Percentiles rank a stretch among this genome's conserved stretches.
Conservation (phyloP, 345 rosid genomes). For the Sisymbrium altissimum region DNA sequence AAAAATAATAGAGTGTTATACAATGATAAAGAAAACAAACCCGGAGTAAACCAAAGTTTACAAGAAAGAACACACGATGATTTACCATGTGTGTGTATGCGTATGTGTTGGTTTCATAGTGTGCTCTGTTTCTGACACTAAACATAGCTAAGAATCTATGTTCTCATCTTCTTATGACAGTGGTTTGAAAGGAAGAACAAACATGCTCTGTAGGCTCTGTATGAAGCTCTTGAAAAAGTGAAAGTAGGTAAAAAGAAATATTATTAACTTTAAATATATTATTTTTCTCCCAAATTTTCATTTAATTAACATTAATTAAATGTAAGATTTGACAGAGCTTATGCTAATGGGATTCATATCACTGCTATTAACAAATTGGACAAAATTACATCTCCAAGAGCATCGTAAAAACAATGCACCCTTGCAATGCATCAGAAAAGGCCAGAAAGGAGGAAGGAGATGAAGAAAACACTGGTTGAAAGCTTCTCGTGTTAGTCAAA, state of each 20-base stretch:
- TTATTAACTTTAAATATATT: neutral
- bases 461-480: slow-evolving; percentile 40
- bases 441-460: neutral
- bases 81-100: no score
- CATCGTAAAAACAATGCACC: slow-evolving; percentile 62
- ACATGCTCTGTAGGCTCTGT: slow-evolving; percentile 64
- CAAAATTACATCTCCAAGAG: slow-evolving; percentile 42
- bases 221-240: slow-evolving; percentile 86
- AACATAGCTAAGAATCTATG: neutral
- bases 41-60: no score
- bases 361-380: slow-evolving; percentile 63
- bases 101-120: neutral
- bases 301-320: neutral
- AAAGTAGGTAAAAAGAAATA: slow-evolving; percentile 61
- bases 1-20: no score
- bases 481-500: slow-evolving; percentile 39
- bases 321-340: slow-evolving; percentile 49
- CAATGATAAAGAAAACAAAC: no score
- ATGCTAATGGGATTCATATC: slow-evolving; percentile 90
- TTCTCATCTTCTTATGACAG: slow-evolving; percentile 32
- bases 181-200: slow-evolving; percentile 64
- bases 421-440: slow-evolving; percentile 40
- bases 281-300: neutral
- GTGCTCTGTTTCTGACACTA: slow-evolving; percentile 11
- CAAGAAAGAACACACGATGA: no score